phyloP scores from a whole-genome alignment of 331 rosid species.

The Quercus tomentella region DNA sequence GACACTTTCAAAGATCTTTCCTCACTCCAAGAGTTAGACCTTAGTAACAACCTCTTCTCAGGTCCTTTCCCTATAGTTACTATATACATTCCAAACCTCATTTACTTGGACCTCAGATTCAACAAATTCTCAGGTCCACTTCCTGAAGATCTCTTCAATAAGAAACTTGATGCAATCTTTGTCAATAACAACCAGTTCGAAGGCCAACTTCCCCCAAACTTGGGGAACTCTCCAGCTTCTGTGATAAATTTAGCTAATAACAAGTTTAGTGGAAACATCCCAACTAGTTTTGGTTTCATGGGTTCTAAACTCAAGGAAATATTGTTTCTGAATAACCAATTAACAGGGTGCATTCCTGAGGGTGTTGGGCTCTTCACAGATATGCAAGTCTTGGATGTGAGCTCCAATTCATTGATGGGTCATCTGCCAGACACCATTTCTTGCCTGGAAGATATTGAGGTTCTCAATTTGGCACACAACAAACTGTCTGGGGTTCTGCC shows the following conservation, averaged over 20 bases:
- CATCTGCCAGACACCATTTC: constrained; percentile 84
- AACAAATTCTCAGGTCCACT: constrained; percentile 68
- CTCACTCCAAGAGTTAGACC: constrained; percentile 72
- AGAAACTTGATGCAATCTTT: constrained; percentile 75
- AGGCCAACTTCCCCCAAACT: constrained; percentile 72
- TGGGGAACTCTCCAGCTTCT: constrained; percentile 92
- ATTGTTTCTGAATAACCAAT: constrained; percentile 74
- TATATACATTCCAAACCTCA: constrained; percentile 62
- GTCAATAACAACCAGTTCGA: constrained; percentile 78
- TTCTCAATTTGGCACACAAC: constrained; percentile 78
- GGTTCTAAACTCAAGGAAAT: constrained; percentile 78
- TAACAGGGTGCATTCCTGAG: constrained; percentile 89
- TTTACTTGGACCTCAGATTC: constrained; percentile 90
- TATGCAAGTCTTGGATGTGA: constrained; percentile 81
- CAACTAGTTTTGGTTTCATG: constrained; percentile 75
- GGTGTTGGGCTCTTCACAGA: constrained; percentile 84
- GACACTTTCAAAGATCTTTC: constrained; percentile 53
- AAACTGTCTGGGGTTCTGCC: constrained; percentile 84
- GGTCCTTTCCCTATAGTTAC: constrained; percentile 66
- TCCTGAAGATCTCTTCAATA: constrained; percentile 67
- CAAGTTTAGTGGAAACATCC: constrained; percentile 65
- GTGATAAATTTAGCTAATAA: constrained; percentile 89
- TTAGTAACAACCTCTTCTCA: constrained; percentile 82
- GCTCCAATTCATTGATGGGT: constrained; percentile 75
- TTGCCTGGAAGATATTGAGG: constrained; percentile 68